Base-by-base conservation (phyloP, 768 basidiomycete species). In the Mycena vitilis region DNA sequence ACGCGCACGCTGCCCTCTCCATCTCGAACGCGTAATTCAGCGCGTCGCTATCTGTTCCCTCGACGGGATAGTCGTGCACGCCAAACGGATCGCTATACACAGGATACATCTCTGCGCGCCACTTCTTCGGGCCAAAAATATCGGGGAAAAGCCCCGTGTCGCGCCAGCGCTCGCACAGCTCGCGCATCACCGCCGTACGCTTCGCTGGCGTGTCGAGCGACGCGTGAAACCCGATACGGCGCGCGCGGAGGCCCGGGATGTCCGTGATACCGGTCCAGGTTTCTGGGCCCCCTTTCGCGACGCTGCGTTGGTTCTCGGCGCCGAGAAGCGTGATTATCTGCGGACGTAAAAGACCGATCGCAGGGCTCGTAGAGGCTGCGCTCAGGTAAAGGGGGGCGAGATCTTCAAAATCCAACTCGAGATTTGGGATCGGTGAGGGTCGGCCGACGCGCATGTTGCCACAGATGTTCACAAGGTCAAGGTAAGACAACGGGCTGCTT, bases 31-130 rank as follows among this genome's bases (percentile, higher is more conserved):
- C 94, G 65, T 86, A 93, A 76, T 95, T 94, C n/a, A 83, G 70
- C 2, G 34, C 20, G 8, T 36, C 44, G 4, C 15, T 18, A 16
- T 45, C 18, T 13, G 44, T 6, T 16, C 18, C 44, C 6, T 2
- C 6, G 15, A 20, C 71, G 60, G 83, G 84, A 75, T 86, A 77
- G 66, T 89, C 86, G 72, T 85, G 85, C 37, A 76, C 73, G 11
- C 89, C 89, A 73, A 94, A 90, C 2, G 93, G 92, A 71, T 89
- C 85, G 15, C 83, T 83, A 77, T 93, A 95, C 45, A 93, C 81
- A 25, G 92, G 85, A 75, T 98, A 99, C 76, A 88, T 79, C 83
- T 99, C 98, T 65, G 85, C 82, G 52, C 96, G 83, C 96, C 97
- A 98, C 63, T 95, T 92, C 70, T 78, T 83, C 18, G 87, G 89